Conservation (phyloP, 2,329 filamentous ascomycete species). For the Clarireedia homoeocarpa region DNA sequence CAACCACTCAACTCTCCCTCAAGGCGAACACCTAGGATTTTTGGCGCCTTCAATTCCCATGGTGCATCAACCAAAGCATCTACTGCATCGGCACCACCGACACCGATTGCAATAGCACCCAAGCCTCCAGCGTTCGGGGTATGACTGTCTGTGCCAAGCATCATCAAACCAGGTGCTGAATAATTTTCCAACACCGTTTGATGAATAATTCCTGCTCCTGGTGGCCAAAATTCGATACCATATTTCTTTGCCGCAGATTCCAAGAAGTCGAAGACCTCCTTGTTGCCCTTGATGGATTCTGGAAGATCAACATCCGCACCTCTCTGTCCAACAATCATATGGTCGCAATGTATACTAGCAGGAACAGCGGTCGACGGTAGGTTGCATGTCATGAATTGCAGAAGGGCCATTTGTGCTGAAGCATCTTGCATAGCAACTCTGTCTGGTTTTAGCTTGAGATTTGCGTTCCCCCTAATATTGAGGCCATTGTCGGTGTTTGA, state of each 20-base stretch:
- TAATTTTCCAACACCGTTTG: constrained; percentile 98
- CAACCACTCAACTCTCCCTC: constrained; percentile 80
- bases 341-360: constrained; percentile 96
- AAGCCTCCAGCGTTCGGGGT: constrained; percentile 95
- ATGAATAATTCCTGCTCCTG: constrained; percentile 91
- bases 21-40: constrained; percentile 77
- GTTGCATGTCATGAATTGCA: constrained; percentile 98
- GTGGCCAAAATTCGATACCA: constrained; percentile 93
- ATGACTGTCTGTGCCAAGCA: constrained; percentile 96
- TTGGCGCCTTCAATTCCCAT: constrained; percentile 95
- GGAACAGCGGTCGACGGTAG: constrained; percentile 85
- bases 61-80: constrained; percentile 93
- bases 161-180: constrained; percentile 93
- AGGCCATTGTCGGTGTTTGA: constrained; percentile 75
- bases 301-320: constrained; percentile 82
- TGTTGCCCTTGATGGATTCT: constrained; percentile 81
- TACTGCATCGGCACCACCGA: constrained; percentile 93
- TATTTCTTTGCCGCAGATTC: constrained; percentile 88
- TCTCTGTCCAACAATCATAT: constrained; percentile 93
- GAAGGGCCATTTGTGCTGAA: constrained; percentile 92
- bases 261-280: constrained; percentile 95
- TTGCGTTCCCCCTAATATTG: constrained; percentile 77
- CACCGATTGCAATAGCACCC: constrained; percentile 89
- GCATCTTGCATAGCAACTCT: constrained; percentile 99
- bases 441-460: constrained; percentile 94